These are phyloP conservation scores for Primulina eburnea DNA, from an alignment of 257 asterid species.

Conservation along the genomic window DNA sequence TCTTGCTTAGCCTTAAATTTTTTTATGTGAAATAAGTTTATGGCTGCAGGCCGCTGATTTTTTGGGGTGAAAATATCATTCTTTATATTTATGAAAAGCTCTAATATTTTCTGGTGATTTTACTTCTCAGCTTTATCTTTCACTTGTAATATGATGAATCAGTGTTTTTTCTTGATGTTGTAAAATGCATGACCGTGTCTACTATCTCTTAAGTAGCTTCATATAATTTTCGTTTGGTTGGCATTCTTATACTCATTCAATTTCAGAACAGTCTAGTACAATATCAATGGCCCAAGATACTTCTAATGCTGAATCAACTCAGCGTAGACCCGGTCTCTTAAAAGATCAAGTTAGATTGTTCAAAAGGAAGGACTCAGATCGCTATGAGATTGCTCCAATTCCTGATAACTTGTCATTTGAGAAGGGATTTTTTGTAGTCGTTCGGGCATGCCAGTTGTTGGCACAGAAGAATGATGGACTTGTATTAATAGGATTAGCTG, in stretches of 20 bases:
- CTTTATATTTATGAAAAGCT: slow-evolving; percentile 15
- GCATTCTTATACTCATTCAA: slow-evolving; percentile 1
- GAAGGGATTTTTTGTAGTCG: slow-evolving; percentile 90
- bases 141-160: neutral
- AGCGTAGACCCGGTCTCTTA: slow-evolving; percentile 70
- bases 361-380: slow-evolving; percentile 70
- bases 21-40: neutral
- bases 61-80: neutral
- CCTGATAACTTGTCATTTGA: slow-evolving; percentile 80
- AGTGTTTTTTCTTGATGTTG: neutral
- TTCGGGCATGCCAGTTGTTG: slow-evolving; percentile 86
- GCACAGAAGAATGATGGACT: slow-evolving; percentile 87
- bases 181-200: neutral
- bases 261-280: slow-evolving; percentile 34
- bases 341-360: slow-evolving; percentile 87
- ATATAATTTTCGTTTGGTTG: neutral
- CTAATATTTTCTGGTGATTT: slow-evolving; percentile 1
- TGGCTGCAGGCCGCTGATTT: neutral
- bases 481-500: slow-evolving; percentile 77
- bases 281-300: slow-evolving; percentile 50
- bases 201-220: neutral
- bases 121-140: slow-evolving; percentile 7
- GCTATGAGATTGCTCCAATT: slow-evolving; percentile 72
- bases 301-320: slow-evolving; percentile 39
- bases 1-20: neutral